A percentile compares a stretch with the other conserved stretches of the same genome.
Conservation (phyloP, 129 eudicot genomes). For the Mikania micrantha region DNA sequence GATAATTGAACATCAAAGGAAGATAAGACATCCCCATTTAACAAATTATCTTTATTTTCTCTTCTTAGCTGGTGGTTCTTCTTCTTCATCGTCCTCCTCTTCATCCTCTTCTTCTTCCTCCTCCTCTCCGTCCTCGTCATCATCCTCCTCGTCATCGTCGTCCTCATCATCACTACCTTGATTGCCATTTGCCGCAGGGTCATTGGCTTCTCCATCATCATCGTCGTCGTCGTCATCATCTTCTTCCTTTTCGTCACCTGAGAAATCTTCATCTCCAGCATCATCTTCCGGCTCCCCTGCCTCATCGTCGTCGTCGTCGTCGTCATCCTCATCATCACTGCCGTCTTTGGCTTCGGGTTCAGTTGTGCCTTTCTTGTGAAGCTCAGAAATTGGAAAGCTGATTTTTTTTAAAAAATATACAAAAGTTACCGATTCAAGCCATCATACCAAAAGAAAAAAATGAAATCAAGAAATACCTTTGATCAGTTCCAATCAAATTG, state of each 20-base stretch:
- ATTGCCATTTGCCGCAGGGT: conserved; percentile 62
- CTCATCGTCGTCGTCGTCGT: conserved; percentile 50
- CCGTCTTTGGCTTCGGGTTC: conserved; percentile 65
- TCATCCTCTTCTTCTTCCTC: conserved; percentile 58
- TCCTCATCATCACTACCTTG: conserved; percentile 63
- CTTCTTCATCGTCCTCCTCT: conserved; percentile 64
- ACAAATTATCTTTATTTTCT: conserved; percentile 43
- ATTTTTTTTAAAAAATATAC: not conserved
- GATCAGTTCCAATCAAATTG: conserved; percentile 26
- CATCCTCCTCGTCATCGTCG: conserved; percentile 52
- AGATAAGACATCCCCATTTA: not conserved
- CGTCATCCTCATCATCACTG: conserved; percentile 82
- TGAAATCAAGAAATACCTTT: conserved; percentile 27
- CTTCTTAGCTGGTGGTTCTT: conserved; percentile 91
- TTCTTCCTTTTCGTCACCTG: conserved; percentile 73
- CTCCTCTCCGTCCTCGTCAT: conserved; percentile 46
- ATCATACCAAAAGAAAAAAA: not conserved
- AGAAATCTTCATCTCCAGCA: conserved; percentile 82
- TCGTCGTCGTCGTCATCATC: conserved; percentile 38
- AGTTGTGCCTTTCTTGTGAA: conserved; percentile 35
- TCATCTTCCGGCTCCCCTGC: conserved; percentile 51
- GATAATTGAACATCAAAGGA: conserved; percentile 14
- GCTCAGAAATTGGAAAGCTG: conserved; percentile 75
- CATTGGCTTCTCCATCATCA: conserved; percentile 55
- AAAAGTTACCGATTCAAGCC: not conserved